Conservation (phyloP, 1,284 basidiomycete species). For the Cutaneotrichosporon cutaneum region DNA sequence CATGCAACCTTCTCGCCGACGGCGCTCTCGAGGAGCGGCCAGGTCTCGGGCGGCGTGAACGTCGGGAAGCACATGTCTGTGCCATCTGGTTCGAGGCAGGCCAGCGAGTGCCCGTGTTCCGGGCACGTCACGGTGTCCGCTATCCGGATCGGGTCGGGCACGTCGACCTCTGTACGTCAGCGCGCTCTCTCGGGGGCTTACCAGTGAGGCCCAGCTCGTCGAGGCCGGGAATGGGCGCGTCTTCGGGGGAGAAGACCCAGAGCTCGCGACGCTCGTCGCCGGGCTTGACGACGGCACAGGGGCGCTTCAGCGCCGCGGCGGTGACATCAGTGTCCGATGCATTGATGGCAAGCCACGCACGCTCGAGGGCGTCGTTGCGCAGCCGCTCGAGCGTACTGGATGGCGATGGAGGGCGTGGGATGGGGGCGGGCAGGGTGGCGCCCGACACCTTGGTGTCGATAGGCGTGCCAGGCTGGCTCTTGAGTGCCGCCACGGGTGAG, state of each 20-base stretch:
- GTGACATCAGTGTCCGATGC: conserved; percentile 10
- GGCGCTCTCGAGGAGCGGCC: conserved; percentile 20
- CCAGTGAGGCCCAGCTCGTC: conserved; percentile 13
- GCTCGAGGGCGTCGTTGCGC: conserved; percentile 29
- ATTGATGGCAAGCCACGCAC: conserved; percentile 32
- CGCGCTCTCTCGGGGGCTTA: background rate
- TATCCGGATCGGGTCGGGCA: conserved; percentile 16
- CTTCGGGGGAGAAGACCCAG: conserved; percentile 21
- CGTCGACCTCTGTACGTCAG: conserved; percentile 17
- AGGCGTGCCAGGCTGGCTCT: background rate
- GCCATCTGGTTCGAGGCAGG: conserved; percentile 12
- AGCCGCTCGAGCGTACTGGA: conserved; percentile 11
- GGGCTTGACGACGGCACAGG: conserved; percentile 19
- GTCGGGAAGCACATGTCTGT: conserved; percentile 10
- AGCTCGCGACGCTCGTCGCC: conserved; percentile 13
- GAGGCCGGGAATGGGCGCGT: background rate
- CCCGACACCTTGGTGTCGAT: background rate
- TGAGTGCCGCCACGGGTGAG: background rate
- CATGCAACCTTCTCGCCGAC: conserved; percentile 29
- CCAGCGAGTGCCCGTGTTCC: conserved; percentile 15
- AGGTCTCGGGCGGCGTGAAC: conserved; percentile 15
- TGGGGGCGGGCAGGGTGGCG: no score
- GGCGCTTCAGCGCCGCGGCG: conserved; percentile 3
- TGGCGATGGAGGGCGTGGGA: background rate
- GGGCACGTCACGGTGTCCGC: conserved; percentile 18